Base-by-base conservation (phyloP, 2,329 filamentous ascomycete species). In the Escovopsis sp. region DNA sequence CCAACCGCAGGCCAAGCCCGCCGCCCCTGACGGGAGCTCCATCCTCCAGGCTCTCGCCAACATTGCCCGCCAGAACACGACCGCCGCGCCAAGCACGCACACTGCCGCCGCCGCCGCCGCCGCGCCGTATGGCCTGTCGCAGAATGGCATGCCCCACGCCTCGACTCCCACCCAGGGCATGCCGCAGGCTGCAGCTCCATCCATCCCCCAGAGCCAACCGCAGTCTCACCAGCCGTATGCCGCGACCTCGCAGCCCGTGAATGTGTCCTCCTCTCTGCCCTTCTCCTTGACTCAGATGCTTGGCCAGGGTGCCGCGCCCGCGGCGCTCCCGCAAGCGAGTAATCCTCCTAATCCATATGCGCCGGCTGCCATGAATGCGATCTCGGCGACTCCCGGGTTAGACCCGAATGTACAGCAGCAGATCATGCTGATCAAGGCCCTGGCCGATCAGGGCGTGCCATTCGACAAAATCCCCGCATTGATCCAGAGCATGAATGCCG, bases 11-110 rank as follows among this genome's bases (percentile, higher is more conserved):
- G 50, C 63, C 42, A 58, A 58, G 40, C 55, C 59, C 7, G 50
- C 55, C 47, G 60, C 70, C 43, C 70, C 67, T 35, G 62, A 57
- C 42, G 61, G 67, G 47, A 61, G 66, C 46, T 80, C 77, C 49
- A 87, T 91, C 51, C 70, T 88, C 61, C 82, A 84, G 57, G 81
- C 81, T 36, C 71, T 91, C 48, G 82, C 84, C 48, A 84, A 84
- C 55, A 82, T 91, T 63, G 82, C 83, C 33, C 81, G 83, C 49
- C 81, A 85, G 59, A 86, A 79, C 57, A 74, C 69, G 32, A 65
- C 66, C 16, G 60, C 67, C 41, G 60, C 66, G 40, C 61, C 69
- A 40, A 59, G 54, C 53, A 65, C 54, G 52, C 56, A 59, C 40
- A 6, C 20, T 20, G 56, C 50, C 40, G 51, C 57, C 16, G 57